A percentile compares a stretch with the other conserved stretches of the same genome.
Evolutionary conservation across 192 early-diverging fungal species (phyloP).

Genomic region (Phlyctochytrium bullatum): DNA sequence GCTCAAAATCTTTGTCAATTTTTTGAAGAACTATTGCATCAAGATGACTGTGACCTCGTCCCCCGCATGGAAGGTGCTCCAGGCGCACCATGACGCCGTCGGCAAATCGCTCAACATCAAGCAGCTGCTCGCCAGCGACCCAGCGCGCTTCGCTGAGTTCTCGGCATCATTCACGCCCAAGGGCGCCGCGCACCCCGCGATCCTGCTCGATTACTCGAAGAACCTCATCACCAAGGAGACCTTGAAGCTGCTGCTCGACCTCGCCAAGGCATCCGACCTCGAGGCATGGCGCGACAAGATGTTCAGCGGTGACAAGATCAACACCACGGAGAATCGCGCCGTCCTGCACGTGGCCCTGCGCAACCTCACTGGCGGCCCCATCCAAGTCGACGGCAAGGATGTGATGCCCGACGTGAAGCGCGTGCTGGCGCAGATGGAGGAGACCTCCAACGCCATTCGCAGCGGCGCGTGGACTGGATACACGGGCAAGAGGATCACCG

Average conservation of each 20-base stretch:
- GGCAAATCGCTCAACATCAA: slow-evolving; percentile 76
- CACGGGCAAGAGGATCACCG: slow-evolving; percentile 89
- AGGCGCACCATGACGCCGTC: slow-evolving; percentile 76
- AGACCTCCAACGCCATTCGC: slow-evolving; percentile 78
- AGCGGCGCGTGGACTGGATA: slow-evolving; percentile 95
- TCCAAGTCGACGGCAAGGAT: slow-evolving; percentile 83
- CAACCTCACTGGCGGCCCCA: slow-evolving; percentile 78
- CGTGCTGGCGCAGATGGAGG: slow-evolving; percentile 91
- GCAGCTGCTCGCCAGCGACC: slow-evolving; percentile 75
- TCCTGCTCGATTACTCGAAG: slow-evolving; percentile 96
- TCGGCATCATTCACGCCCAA: slow-evolving; percentile 64
- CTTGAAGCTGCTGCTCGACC: slow-evolving; percentile 71
- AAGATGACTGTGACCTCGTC: slow-evolving; percentile 31
- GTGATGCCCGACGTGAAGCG: slow-evolving; percentile 94
- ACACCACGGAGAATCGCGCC: slow-evolving; percentile 94
- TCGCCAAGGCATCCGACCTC: slow-evolving; percentile 82
- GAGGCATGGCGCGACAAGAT: slow-evolving; percentile 87
- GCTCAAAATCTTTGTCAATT: too few species aligned
- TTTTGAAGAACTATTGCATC: neutral
- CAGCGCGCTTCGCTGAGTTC: slow-evolving; percentile 75
- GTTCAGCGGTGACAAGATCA: slow-evolving; percentile 95
- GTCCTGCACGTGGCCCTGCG: slow-evolving; percentile 95
- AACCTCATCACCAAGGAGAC: slow-evolving; percentile 86
- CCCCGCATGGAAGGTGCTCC: slow-evolving; percentile 80
- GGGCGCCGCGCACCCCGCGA: slow-evolving; percentile 47